phyloP scores from a whole-genome alignment of 139 green algal species.

The Astrephomene gubernaculifera region DNA sequence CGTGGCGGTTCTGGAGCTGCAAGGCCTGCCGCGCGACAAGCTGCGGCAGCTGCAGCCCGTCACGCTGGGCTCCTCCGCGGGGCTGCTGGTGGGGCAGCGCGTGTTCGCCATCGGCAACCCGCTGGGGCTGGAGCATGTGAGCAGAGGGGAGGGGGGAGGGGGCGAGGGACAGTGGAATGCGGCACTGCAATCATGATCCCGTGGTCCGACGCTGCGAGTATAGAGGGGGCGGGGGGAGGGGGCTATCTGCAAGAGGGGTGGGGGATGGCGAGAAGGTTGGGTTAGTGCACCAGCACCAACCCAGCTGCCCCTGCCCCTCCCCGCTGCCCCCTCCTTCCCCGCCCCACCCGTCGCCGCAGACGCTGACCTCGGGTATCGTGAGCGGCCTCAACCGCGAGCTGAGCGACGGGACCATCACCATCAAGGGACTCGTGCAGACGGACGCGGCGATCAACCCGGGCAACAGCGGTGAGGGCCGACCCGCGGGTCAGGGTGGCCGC shows the following conservation, averaged over 20 bases:
- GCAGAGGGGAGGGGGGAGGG: neutral
- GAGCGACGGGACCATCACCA: conserved; percentile 21
- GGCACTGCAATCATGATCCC: neutral
- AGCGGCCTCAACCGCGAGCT: conserved; percentile 61
- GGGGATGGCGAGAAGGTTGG: neutral
- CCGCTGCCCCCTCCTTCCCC: conserved; percentile 71
- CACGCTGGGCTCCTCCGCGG: conserved; percentile 47
- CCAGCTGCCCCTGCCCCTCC: conserved; percentile 77
- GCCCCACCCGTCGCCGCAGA: neutral
- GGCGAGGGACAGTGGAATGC: neutral
- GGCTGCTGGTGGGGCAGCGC: conserved; percentile 80
- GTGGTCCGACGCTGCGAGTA: too few relatives aligned
- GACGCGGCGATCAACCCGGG: conserved; percentile 79
- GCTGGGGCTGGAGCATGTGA: conserved; percentile 38
- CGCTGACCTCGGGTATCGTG: conserved; percentile 56
- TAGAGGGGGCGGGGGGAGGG: neutral
- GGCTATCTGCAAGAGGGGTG: neutral
- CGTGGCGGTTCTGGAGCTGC: conserved; percentile 62
- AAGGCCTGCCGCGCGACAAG: conserved; percentile 9
- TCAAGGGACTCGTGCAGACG: conserved; percentile 57
- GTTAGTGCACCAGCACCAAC: neutral
- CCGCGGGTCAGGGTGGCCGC: too few relatives aligned
- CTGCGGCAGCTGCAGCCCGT: conserved; percentile 50
- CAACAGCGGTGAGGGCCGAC: conserved; percentile 8
- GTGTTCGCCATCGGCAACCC: conserved; percentile 62